Conservation (phyloP, 441 rosid species). For the Croton setiger region DNA sequence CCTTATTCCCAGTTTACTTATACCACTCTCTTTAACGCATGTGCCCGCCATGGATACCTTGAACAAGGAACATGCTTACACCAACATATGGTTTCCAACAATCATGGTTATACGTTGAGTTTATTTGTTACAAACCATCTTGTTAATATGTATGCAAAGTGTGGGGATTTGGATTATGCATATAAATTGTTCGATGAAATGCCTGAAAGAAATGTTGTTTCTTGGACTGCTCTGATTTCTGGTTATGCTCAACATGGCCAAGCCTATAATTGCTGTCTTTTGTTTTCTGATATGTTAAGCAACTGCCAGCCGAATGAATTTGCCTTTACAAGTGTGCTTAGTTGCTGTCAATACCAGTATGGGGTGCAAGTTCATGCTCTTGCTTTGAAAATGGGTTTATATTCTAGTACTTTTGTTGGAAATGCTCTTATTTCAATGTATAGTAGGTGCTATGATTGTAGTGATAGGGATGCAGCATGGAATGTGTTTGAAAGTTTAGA, state of each 20-base stretch:
- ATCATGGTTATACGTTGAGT: slow-evolving; percentile 15
- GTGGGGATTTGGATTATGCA: slow-evolving; percentile 46
- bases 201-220: slow-evolving; percentile 58
- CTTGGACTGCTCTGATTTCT: slow-evolving; percentile 68
- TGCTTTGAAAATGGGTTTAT: slow-evolving; percentile 54
- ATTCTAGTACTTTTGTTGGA: slow-evolving; percentile 43
- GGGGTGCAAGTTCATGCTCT: slow-evolving; percentile 70
- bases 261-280: slow-evolving; percentile 34
- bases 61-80: slow-evolving; percentile 50
- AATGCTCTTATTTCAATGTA: slow-evolving; percentile 78
- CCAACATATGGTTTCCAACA: slow-evolving; percentile 42
- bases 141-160: slow-evolving; percentile 49
- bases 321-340: slow-evolving; percentile 54
- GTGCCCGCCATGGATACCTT: slow-evolving; percentile 53
- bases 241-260: slow-evolving; percentile 58
- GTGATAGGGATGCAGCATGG: slow-evolving; percentile 48
- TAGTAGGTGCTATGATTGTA: slow-evolving; percentile 30
- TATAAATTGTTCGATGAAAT: slow-evolving; percentile 54
- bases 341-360: slow-evolving; percentile 43
- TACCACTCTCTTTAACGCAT: slow-evolving; percentile 58
- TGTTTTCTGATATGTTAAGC: slow-evolving; percentile 54
- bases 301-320: slow-evolving; percentile 64
- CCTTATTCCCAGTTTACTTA: slow-evolving; percentile 41
- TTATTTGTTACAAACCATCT: slow-evolving; percentile 53
- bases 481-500: slow-evolving; percentile 47